Conservation (phyloP, 495 filamentous ascomycete genomes). For the Aspergillus indologenus region DNA sequence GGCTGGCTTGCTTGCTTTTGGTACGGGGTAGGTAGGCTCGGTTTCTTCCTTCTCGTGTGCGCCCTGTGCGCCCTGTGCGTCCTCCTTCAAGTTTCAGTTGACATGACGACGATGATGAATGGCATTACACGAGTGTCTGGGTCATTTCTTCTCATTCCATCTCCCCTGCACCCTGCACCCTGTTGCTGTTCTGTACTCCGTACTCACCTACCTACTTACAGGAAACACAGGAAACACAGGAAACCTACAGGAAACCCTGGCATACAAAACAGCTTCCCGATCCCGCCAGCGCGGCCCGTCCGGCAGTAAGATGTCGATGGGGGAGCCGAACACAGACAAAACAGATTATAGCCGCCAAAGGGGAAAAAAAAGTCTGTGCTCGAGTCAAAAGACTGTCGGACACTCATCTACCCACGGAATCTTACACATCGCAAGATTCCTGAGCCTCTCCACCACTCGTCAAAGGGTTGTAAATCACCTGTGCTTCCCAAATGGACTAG, state of each 20-base stretch:
- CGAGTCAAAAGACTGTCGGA: neutral
- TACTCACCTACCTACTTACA: too few relatives aligned
- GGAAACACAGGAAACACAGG: too few relatives aligned
- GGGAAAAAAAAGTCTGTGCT: neutral
- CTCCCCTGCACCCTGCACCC: neutral
- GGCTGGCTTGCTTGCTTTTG: neutral
- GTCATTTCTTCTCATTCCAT: neutral
- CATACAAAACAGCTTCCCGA: conserved; percentile 11
- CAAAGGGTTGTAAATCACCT: too few relatives aligned
- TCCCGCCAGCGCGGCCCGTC: conserved; percentile 12
- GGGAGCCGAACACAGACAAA: neutral
- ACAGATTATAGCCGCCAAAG: neutral
- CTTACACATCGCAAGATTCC: conserved; percentile 10
- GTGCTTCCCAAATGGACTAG: too few relatives aligned
- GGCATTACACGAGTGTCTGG: too few relatives aligned
- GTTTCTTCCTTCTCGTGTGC: neutral
- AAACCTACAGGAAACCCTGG: too few relatives aligned
- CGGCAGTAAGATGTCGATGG: conserved; percentile 2
- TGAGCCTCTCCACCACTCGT: too few relatives aligned
- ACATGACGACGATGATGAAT: too few relatives aligned
- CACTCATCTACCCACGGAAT: too few relatives aligned
- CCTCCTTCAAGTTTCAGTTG: too few relatives aligned
- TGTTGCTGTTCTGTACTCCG: conserved; percentile 4
- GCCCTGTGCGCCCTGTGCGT: too few relatives aligned
- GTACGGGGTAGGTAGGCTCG: neutral